Evolutionary conservation across 345 rosid species (phyloP).

Genomic region (Adansonia digitata): DNA sequence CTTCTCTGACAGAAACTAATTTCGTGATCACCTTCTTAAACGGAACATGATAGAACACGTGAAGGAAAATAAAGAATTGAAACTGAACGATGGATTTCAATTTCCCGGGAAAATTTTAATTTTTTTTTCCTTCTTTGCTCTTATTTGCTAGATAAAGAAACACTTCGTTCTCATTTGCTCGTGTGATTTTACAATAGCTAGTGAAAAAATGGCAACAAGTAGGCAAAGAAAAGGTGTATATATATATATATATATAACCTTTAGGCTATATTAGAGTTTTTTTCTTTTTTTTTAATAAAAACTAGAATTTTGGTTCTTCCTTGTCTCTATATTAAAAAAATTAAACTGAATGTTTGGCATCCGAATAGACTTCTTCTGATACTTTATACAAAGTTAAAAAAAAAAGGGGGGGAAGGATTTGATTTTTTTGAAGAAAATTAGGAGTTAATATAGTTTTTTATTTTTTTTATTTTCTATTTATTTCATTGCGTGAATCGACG

Average conservation of each 20-base stretch:
- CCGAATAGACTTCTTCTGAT: no score
- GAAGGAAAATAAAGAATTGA: slow-evolving; percentile 1
- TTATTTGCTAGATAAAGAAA: not conserved
- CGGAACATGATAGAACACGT: slow-evolving; percentile 14
- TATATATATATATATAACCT: no score
- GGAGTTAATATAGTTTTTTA: no score
- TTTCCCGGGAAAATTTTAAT: not conserved
- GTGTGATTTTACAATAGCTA: not conserved
- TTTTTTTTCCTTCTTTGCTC: not conserved
- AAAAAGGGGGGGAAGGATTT: no score
- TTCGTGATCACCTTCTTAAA: slow-evolving; percentile 26
- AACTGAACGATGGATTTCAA: not conserved
- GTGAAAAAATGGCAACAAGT: no score
- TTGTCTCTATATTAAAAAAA: no score
- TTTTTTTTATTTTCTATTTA: not conserved
- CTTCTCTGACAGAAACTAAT: not conserved
- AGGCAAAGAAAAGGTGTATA: not conserved
- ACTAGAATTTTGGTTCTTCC: no score
- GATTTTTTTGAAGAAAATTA: no score
- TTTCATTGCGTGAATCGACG: not conserved
- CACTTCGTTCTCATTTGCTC: not conserved
- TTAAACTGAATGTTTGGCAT: no score
- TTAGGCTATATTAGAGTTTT: no score
- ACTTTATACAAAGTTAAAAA: no score
- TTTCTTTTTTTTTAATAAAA: no score